Evolutionary conservation across 176 grass and related monocot genomes (phyloP), one percentile per base, ranked within the genome.

Genomic region (Avena sativa): DNA sequence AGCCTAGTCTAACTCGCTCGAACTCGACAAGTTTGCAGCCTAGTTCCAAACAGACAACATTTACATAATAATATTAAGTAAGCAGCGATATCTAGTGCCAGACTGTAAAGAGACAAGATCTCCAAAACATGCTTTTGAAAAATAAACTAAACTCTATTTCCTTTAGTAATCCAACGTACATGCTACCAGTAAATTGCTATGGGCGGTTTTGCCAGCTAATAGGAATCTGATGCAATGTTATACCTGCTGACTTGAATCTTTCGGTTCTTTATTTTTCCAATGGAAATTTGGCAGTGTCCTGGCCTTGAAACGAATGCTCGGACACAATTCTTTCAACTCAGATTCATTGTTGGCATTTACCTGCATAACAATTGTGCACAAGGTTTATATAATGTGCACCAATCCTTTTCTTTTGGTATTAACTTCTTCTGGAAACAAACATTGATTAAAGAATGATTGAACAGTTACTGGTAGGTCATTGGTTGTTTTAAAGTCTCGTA

Each of bases 211-310:
- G 68, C 12, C 13, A 72, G 14, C 19, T 25, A 74, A 69, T 12
- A 69, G 32, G 23, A 52, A 26, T 76, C 14, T 25, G 57, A 66
- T 67, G 34, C 50, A 60, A 52, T 52, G 13, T 28, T 71, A 47
- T 91, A 96, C 94, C 91, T 96, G 84, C 51, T 87, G 81, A 16
- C 48, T 94, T 53, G 83, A 59, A 77, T 92, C 78, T 66, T 92
- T 97, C 1, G 1, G 65, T 26, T 78, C 66, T 85, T 94, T 93
- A 67, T 12, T 89, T 80, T 78, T 94, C n/a, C 78, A 48, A 81
- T 69, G 92, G 66, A 94, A 97, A 77, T 85, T 89, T 71, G 92
- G 92, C 64, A 92, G 36, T 51, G 86, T 46, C 65, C 86, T 94
- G 6, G 86, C 81, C 76, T 89, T 94, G 52, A 90, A 97, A 75